Base-by-base conservation (phyloP, 2,329 filamentous ascomycete species). In the Botrytis galanthina region DNA sequence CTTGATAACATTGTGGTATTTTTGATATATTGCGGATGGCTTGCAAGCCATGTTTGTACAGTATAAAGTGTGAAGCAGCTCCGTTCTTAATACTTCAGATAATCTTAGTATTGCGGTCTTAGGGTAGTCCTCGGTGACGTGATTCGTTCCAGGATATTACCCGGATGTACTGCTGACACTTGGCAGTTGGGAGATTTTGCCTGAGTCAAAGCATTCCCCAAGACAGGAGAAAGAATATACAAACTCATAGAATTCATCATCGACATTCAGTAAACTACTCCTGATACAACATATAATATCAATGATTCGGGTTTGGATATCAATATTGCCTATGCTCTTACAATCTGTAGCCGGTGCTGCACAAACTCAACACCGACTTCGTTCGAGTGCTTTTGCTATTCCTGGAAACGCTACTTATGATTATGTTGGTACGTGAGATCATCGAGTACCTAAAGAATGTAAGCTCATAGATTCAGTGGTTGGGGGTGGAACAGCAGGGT, bases 381-480 rank as follows among this genome's bases (percentile, higher is more conserved):
- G 44, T 16, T 76, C 75, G 32, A 76, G 72, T 68, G 72, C 74
- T 22, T 77, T 77, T 29, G 76, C 74, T 18, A 35, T 77, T 62
- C 75, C 76, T 32, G 74, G 75, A 10, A 73, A 76, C 64, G 75
- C 73, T 29, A 67, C 74, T 10, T 85, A 82, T 75, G 83, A 86
- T 76, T 85, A 84, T 73, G 76, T 85, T 26, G 73, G 72, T 74
- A 73, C 14, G 73, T 70, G 39, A 39, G 18, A 35, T 22, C 2
- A 8, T 37, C 20, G 29, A 35, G 18, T 4, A n/a, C 32, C 4
- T 18, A 14, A 44, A 22, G 9, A 16, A 39, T 16, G 1, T 20
- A 9, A n/a, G 32, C 16, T 71, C 0, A 71, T 37, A 51, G 10
- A 51, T 46, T 26, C 20, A 63, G 73, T 75, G 20, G 70, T 75